These are phyloP conservation scores for Euclidium syriacum DNA, from an alignment of 345 rosid species.

Conservation along the genomic window DNA sequence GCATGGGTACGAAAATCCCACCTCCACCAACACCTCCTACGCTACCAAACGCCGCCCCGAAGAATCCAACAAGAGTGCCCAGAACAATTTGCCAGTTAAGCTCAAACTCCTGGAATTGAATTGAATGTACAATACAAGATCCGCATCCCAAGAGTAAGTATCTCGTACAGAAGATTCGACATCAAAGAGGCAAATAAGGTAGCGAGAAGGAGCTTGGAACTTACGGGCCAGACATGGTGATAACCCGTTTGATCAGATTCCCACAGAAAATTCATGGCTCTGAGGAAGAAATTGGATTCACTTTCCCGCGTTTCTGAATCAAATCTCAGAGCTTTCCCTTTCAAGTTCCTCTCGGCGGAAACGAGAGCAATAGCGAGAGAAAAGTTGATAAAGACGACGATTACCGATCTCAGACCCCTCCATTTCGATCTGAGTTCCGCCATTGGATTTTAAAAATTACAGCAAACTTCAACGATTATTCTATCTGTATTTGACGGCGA, in stretches of 20 bases:
- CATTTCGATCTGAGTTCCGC: slow-evolving; percentile 37
- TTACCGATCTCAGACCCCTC: slow-evolving; percentile 35
- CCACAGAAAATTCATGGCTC: slow-evolving; percentile 38
- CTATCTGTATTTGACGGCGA: too few relatives aligned
- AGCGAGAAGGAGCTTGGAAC: not conserved
- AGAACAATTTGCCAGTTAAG: slow-evolving; percentile 64
- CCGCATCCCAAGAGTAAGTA: not conserved
- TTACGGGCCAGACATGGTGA: slow-evolving; percentile 76
- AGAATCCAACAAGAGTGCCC: slow-evolving; percentile 67
- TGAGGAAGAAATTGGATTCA: slow-evolving; percentile 28
- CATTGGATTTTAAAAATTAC: slow-evolving; percentile 28
- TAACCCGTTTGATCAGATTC: slow-evolving; percentile 45
- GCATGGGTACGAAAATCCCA: slow-evolving; percentile 86
- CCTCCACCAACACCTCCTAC: slow-evolving; percentile 94
- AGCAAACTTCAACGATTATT: not conserved
- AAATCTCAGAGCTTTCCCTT: slow-evolving; percentile 14
- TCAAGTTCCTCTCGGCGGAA: slow-evolving; percentile 51
- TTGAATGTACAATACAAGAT: not conserved
- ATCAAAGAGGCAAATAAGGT: not conserved
- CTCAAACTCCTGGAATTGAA: slow-evolving; percentile 50
- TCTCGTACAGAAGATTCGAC: not conserved
- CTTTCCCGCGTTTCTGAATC: slow-evolving; percentile 15
- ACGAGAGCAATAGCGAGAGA: slow-evolving; percentile 43
- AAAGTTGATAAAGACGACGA: slow-evolving; percentile 28
- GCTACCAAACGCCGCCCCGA: slow-evolving; percentile 88